Evolutionary conservation across 345 rosid species (phyloP).

Genomic region (Clausena lansium): DNA sequence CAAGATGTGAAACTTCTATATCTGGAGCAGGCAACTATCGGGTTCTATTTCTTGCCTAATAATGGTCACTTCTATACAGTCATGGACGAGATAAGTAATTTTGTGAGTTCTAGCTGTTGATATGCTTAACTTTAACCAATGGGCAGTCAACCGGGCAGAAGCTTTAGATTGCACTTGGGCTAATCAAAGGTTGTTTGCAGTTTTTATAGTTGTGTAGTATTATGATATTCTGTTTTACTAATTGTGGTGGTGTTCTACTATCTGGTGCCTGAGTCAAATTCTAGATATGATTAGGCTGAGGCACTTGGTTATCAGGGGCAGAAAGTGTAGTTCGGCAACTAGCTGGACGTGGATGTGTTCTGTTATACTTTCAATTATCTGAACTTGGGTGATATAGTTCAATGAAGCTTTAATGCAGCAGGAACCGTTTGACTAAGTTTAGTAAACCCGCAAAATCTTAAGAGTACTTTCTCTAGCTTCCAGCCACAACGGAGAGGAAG

Average conservation of each 20-base stretch:
- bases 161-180: slow-evolving; percentile 31
- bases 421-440: slow-evolving; percentile 28
- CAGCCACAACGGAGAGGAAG: slow-evolving; percentile 30
- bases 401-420: slow-evolving; percentile 23
- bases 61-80: slow-evolving; percentile 68
- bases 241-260: slow-evolving; percentile 20
- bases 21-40: slow-evolving; percentile 76
- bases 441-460: slow-evolving; percentile 22
- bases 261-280: slow-evolving; percentile 15
- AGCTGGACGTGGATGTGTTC: slow-evolving; percentile 30
- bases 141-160: slow-evolving; percentile 29
- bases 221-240: slow-evolving; percentile 29
- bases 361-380: slow-evolving; percentile 14
- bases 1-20: slow-evolving; percentile 66
- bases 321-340: slow-evolving; percentile 35
- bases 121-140: slow-evolving; percentile 33
- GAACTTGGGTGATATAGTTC: slow-evolving; percentile 23
- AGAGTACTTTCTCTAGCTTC: slow-evolving; percentile 27
- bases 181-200: slow-evolving; percentile 27
- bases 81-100: slow-evolving; percentile 71
- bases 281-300: slow-evolving; percentile 17
- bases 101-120: slow-evolving; percentile 46
- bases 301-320: slow-evolving; percentile 16
- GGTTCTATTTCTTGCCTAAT: slow-evolving; percentile 85
- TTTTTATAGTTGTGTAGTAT: slow-evolving; percentile 30